These are phyloP conservation scores for Boletus sp. DNA, from an alignment of 1,284 basidiomycete genomes.

Conservation along the genomic window DNA sequence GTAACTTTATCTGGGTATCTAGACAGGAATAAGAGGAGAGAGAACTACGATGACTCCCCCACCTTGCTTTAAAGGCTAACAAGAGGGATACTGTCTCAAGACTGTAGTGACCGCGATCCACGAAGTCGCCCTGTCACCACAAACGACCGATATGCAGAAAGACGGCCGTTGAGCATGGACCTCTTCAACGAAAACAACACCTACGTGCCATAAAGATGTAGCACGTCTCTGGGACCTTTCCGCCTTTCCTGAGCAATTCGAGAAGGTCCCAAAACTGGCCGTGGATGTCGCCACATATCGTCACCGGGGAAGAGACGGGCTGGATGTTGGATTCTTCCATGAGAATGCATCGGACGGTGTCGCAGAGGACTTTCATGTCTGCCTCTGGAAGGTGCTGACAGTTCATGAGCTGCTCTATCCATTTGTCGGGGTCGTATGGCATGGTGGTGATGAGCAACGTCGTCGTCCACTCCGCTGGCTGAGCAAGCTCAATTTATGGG, in stretches of 20 bases:
- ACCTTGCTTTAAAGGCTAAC: conserved; percentile 89
- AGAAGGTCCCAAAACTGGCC: conserved; percentile 96
- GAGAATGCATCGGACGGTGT: conserved; percentile 77
- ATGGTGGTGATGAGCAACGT: conserved; percentile 12
- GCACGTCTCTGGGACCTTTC: conserved; percentile 82
- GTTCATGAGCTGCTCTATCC: conserved; percentile 76
- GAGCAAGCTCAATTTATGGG: conserved; percentile 17
- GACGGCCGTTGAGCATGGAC: conserved; percentile 17
- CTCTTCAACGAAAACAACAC: conserved; percentile 22
- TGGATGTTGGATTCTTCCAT: conserved; percentile 97
- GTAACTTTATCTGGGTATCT: conserved; percentile 94
- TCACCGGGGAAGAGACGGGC: conserved; percentile 86
- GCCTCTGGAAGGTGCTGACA: conserved; percentile 87
- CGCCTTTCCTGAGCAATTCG: conserved; percentile 87
- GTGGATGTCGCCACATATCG: conserved; percentile 92
- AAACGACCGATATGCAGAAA: conserved; percentile 3
- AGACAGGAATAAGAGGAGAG: conserved; percentile 8
- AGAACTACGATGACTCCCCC: conserved; percentile 17
- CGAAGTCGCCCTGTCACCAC: conserved; percentile 83
- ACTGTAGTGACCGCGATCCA: conserved; percentile 94
- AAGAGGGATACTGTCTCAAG: conserved; percentile 93
- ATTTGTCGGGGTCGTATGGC: conserved; percentile 59
- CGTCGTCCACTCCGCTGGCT: neutral
- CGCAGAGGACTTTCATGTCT: conserved; percentile 90
- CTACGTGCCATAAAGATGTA: conserved; percentile 96